Percentiles rank a stretch among this genome's conserved stretches.
These are phyloP conservation scores for Musa beccarii DNA, from an alignment of 176 grass and related monocot genomes.

Conservation along the genomic window DNA sequence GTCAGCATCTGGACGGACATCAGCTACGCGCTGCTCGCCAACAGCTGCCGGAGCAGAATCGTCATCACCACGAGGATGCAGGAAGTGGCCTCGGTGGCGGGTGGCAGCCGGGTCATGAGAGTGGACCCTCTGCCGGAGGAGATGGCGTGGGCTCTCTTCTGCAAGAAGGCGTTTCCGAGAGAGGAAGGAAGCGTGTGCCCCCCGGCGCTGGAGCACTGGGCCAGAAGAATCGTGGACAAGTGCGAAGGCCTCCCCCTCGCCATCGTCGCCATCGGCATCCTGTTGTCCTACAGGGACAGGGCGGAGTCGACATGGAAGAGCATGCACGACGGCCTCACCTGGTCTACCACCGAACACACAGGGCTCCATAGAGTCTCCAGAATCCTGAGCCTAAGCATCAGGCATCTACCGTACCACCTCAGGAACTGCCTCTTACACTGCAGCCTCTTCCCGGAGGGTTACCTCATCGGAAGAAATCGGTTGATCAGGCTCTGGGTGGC, in stretches of 20 bases:
- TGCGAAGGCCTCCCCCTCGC: constrained; percentile 32
- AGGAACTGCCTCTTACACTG: constrained; percentile 43
- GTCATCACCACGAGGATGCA: not conserved
- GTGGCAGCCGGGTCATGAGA: not conserved
- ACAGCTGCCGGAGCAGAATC: not conserved
- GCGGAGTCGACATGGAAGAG: constrained; percentile 25
- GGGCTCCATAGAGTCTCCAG: constrained; percentile 20
- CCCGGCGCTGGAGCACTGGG: constrained; percentile 4
- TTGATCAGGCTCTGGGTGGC: constrained; percentile 37
- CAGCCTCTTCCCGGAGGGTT: constrained; percentile 43
- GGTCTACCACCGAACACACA: constrained; percentile 24
- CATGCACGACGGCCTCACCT: constrained; percentile 19
- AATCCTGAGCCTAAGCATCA: constrained; percentile 35
- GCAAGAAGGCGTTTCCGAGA: constrained; percentile 28
- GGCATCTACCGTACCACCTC: constrained; percentile 35
- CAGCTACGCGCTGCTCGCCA: not conserved
- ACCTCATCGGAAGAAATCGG: constrained; percentile 27
- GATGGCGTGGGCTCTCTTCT: constrained; percentile 29
- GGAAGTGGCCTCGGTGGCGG: not conserved
- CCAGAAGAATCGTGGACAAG: constrained; percentile 18
- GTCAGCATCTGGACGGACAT: not conserved
- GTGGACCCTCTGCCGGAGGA: constrained; percentile 25
- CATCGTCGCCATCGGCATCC: not conserved
- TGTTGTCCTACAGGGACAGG: not conserved
- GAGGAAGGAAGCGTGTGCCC: constrained; percentile 4